Evolutionary conservation across 139 green algal species (phyloP).

Genomic region (Chlorella sp.): DNA sequence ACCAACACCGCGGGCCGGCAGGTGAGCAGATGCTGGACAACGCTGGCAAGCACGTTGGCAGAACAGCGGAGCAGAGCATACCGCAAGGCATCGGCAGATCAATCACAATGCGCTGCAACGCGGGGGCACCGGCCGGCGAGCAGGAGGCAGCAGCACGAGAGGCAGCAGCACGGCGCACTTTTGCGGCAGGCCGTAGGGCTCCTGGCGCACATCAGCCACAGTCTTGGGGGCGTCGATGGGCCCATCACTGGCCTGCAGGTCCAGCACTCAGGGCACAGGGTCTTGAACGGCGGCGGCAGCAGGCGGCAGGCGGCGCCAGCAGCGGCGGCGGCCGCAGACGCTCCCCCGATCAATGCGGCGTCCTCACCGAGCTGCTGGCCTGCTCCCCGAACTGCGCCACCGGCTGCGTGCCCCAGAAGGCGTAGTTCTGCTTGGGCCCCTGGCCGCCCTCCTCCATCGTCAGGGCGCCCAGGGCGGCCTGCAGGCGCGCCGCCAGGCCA

Average conservation of each 20-base stretch:
- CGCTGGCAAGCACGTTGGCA: background rate
- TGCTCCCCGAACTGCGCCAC: constrained; percentile 89
- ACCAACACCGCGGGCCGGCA: too few relatives aligned
- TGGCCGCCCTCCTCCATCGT: constrained; percentile 8
- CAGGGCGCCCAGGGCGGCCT: constrained; percentile 38
- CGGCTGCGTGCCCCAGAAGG: constrained; percentile 97
- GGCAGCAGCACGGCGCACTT: constrained; percentile 40
- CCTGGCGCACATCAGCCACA: constrained; percentile 78
- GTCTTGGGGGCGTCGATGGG: constrained; percentile 90
- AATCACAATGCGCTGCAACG: too few relatives aligned
- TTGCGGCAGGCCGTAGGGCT: constrained; percentile 86
- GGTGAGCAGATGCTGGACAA: too few relatives aligned
- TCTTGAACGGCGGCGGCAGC: background rate
- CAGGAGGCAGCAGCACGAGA: too few relatives aligned
- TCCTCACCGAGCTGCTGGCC: constrained; percentile 10
- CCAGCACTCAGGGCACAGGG: background rate
- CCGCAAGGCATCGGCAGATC: too few relatives aligned
- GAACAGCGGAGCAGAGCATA: background rate
- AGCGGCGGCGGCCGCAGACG: background rate
- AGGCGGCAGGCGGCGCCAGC: background rate
- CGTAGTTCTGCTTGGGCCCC: constrained; percentile 60
- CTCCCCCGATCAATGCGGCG: background rate
- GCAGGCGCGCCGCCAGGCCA: constrained; percentile 32
- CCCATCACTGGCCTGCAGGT: constrained; percentile 63
- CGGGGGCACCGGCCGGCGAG: too few relatives aligned